Evolutionary conservation across 805 yeast species (phyloP), one percentile per base, ranked within the genome.

Genomic region (Candida mattraensis): DNA sequence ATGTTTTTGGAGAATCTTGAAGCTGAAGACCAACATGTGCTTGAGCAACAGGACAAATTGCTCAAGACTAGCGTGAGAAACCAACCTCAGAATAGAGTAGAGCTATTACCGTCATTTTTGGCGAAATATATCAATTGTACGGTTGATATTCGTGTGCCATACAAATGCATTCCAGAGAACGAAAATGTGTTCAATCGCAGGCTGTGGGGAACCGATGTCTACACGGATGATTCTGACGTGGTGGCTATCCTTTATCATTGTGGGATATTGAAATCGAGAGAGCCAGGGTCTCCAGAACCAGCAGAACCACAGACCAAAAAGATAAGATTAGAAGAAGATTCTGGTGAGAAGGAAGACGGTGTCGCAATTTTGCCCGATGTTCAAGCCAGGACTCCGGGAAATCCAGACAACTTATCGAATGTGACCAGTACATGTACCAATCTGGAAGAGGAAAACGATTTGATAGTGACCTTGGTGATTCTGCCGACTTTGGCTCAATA

Each of bases 141-240:
- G 5, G 55, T 83, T 14, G 81, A 80, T 46, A 62, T 83, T 17
- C 69, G 76, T 38, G 68, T 83, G 10, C 77, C 86, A 28, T 69
- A 62, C 47, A 54, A 74, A 30, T 38, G 47, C n/a, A 51, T 61
- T 6, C 61, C 67, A 26, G 51, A 61, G 23, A 67, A 66, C 33
- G 67, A 64, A 19, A 67, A 76, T 33, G 67, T 64, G 10, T 52
- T 48, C 22, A 75, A 82, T 19, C 64, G 78, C 33, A 71, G 74
- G 29, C 45, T 88, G 2, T 91, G 98, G 98, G 99, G 99, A 2
- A 75, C 89, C 2, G 95, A 89, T 28, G 68, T 93, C 1, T 93
- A 91, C 60, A 86, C 97, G 0, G 98, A 93, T 60, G 99, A 91
- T 58, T 83, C 95, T 1, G 96, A 91, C 58, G 64, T 89, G 2